phyloP scores from a whole-genome alignment of 2,329 filamentous ascomycete genomes.

The Aschersonia sp. region DNA sequence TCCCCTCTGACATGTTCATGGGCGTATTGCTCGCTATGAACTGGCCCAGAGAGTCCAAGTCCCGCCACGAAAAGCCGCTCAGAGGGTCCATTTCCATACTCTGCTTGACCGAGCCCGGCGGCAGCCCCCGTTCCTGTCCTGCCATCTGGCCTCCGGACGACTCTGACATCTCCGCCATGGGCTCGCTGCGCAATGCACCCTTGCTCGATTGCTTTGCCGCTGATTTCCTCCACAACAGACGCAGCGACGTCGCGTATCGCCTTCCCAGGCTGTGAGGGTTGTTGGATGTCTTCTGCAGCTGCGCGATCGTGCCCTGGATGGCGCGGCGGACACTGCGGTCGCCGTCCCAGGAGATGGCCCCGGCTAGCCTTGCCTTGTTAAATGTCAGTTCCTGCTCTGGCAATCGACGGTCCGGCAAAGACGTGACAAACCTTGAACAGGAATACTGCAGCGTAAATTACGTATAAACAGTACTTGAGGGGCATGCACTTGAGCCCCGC shows the following conservation, averaged over 20 bases:
- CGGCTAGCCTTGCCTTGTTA: constrained; percentile 37
- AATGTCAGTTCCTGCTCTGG: too few species aligned
- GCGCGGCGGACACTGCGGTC: constrained; percentile 40
- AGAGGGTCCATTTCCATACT: constrained; percentile 25
- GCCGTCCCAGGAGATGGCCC: constrained; percentile 39
- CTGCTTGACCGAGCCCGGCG: not conserved
- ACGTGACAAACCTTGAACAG: constrained; percentile 40
- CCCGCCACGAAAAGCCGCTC: constrained; percentile 47
- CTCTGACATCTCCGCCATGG: constrained; percentile 11
- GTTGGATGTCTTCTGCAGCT: constrained; percentile 42
- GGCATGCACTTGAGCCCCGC: constrained; percentile 49
- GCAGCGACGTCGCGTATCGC: constrained; percentile 44
- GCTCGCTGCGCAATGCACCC: constrained; percentile 1
- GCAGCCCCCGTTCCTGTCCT: constrained; percentile 1
- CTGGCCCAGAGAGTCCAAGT: constrained; percentile 44
- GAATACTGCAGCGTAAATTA: constrained; percentile 50
- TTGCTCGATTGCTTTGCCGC: constrained; percentile 6
- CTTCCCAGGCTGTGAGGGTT: constrained; percentile 45
- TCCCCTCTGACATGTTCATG: constrained; percentile 10
- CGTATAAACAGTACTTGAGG: constrained; percentile 45
- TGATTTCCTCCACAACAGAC: constrained; percentile 40
- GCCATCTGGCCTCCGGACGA: constrained; percentile 9
- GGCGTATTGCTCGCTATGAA: constrained; percentile 21
- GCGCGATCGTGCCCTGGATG: constrained; percentile 42
- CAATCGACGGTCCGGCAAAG: not conserved